A percentile compares a stretch with the other conserved stretches of the same genome.
phyloP scores from a whole-genome alignment of 2,329 filamentous ascomycete species.

The Knufia petricola region DNA sequence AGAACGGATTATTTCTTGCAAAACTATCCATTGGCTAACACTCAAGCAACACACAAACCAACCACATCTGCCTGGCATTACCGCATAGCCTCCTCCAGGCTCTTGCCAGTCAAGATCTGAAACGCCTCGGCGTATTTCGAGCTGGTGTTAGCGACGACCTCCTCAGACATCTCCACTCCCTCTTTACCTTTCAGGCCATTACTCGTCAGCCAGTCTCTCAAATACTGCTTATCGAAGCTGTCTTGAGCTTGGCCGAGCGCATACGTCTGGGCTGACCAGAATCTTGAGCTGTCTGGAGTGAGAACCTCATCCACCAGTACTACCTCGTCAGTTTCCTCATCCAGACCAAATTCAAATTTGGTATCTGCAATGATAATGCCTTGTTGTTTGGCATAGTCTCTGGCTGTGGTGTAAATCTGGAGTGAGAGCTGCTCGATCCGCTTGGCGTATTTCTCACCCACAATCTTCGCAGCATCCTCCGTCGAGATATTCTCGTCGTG shows the following conservation, averaged over 20 bases:
- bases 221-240: slow-evolving; percentile 80
- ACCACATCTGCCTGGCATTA: neutral
- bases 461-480: slow-evolving; percentile 51
- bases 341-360: slow-evolving; percentile 67
- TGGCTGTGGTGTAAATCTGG: slow-evolving; percentile 52
- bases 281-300: slow-evolving; percentile 73
- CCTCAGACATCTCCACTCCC: slow-evolving; percentile 61
- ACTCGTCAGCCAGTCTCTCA: slow-evolving; percentile 70
- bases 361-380: slow-evolving; percentile 72
- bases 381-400: slow-evolving; percentile 52
- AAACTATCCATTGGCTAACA: neutral
- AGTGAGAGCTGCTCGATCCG: slow-evolving; percentile 58
- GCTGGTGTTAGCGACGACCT: slow-evolving; percentile 59
- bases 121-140: slow-evolving; percentile 69
- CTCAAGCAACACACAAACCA: neutral
- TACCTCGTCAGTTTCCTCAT: slow-evolving; percentile 55
- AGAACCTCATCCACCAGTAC: slow-evolving; percentile 76
- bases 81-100: slow-evolving; percentile 23
- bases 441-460: slow-evolving; percentile 55
- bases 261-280: slow-evolving; percentile 72
- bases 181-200: slow-evolving; percentile 67
- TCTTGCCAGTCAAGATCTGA: slow-evolving; percentile 54
- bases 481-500: slow-evolving; percentile 82
- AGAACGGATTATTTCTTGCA: neutral
- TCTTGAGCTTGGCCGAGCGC: slow-evolving; percentile 63